phyloP scores from a whole-genome alignment of 176 grass and related monocot genomes.

The Echinochloa phyllopogon region DNA sequence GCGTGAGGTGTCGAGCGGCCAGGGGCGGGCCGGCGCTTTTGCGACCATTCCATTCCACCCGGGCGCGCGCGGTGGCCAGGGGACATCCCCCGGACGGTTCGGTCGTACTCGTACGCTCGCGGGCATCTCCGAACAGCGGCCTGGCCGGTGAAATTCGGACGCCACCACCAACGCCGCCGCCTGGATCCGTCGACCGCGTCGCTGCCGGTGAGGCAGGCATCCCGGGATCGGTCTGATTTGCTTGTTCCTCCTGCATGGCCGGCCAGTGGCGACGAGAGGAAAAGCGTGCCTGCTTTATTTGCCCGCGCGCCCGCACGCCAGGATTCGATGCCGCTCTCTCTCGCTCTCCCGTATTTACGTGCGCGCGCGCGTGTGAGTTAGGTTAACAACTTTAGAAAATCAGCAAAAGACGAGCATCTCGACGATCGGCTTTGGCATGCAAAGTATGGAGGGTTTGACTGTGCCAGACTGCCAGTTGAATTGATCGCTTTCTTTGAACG shows the following conservation, averaged over 20 bases:
- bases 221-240: conserved; percentile 25
- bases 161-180: background rate
- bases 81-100: too few relatives aligned
- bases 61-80: background rate
- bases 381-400: background rate
- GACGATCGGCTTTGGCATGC: background rate
- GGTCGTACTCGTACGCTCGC: too few relatives aligned
- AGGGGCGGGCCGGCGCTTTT: background rate
- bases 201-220: background rate
- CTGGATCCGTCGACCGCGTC: background rate
- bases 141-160: conserved; percentile 21
- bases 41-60: background rate
- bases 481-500: conserved; percentile 1
- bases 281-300: background rate
- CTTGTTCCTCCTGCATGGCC: conserved; percentile 9
- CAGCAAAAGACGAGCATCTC: background rate
- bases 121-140: conserved; percentile 45
- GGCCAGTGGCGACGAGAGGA: background rate
- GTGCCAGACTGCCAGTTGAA: background rate
- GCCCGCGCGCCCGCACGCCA: background rate
- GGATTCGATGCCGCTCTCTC: conserved; percentile 29
- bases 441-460: background rate
- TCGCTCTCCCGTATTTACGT: background rate
- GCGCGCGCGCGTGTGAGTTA: background rate
- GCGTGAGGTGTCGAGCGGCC: conserved; percentile 30